Percentiles rank a stretch among this genome's conserved stretches.
phyloP scores from a whole-genome alignment of 208 protist genomes.

The Herpetomonas tarakana region DNA sequence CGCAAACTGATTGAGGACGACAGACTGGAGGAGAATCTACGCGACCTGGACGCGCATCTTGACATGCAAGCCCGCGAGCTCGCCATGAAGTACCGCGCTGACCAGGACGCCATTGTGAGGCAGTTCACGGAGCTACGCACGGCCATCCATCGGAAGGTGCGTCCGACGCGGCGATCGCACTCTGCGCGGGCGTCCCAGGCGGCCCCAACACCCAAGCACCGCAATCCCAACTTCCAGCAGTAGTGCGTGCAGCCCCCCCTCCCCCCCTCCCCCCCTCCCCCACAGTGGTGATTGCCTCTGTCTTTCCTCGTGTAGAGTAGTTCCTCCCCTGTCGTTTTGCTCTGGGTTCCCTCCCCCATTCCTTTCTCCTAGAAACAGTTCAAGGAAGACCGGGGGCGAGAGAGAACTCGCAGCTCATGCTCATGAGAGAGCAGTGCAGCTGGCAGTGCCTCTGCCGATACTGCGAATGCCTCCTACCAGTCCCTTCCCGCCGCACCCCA shows the following conservation, averaged over 20 bases:
- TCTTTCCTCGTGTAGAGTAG: too few species aligned
- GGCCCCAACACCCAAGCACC: background rate
- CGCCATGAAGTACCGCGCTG: slow-evolving; percentile 71
- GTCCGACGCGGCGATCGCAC: slow-evolving; percentile 17
- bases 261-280: too few species aligned
- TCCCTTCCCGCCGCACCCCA: too few species aligned
- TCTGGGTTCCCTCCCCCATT: too few species aligned
- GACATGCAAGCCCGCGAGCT: slow-evolving; percentile 81
- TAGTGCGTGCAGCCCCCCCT: background rate
- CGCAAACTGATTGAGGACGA: slow-evolving; percentile 73
- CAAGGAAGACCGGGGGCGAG: too few species aligned
- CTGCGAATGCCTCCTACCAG: too few species aligned
- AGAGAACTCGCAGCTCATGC: too few species aligned
- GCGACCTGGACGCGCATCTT: slow-evolving; percentile 61
- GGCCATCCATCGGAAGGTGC: slow-evolving; percentile 52
- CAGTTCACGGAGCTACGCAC: slow-evolving; percentile 69
- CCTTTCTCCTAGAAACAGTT: too few species aligned
- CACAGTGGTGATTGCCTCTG: too few species aligned
- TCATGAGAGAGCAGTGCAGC: too few species aligned
- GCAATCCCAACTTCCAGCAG: background rate
- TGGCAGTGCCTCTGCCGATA: too few species aligned
- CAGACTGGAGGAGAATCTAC: slow-evolving; percentile 67
- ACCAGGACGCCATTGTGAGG: slow-evolving; percentile 71
- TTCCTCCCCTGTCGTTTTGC: too few species aligned
- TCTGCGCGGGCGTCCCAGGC: background rate